Percentiles rank a stretch among this genome's conserved stretches.
Conservation (phyloP, 345 rosid genomes). For the Fremontodendron californicum region DNA sequence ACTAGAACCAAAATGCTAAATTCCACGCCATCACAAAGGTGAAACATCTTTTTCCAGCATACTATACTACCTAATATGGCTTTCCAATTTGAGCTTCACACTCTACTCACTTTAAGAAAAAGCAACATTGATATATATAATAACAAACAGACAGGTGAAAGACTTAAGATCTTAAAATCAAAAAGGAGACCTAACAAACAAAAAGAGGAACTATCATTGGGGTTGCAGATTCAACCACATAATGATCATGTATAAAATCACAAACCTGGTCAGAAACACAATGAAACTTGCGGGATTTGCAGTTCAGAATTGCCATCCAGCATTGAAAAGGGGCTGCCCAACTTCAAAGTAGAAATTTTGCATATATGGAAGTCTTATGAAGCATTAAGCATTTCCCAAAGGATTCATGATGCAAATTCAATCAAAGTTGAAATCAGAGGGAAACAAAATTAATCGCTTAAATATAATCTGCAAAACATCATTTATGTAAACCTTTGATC, state of each 20-base stretch:
- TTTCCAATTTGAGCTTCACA: neutral
- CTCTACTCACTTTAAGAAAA: neutral
- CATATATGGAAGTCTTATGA: neutral
- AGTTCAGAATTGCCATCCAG: neutral
- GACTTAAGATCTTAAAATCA: neutral
- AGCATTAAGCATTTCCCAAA: neutral
- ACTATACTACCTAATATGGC: neutral
- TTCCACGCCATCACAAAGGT: neutral
- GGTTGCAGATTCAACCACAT: neutral
- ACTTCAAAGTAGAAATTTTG: neutral
- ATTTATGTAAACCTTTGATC: neutral
- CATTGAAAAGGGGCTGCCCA: neutral
- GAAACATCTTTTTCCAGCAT: neutral
- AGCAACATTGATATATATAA: neutral
- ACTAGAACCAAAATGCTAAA: neutral
- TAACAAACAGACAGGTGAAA: neutral
- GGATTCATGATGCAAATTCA: neutral
- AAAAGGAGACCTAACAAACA: neutral
- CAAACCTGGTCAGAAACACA: conserved; percentile 4
- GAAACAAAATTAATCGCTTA: neutral
- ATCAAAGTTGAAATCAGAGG: neutral
- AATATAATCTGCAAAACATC: neutral
- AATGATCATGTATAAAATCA: neutral
- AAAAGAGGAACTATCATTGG: neutral
- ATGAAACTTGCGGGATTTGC: neutral